A percentile compares a stretch with the other conserved stretches of the same genome.
These are phyloP conservation scores for Beta macrorhiza DNA, from an alignment of 179 eudicot genomes.

Conservation along the genomic window DNA sequence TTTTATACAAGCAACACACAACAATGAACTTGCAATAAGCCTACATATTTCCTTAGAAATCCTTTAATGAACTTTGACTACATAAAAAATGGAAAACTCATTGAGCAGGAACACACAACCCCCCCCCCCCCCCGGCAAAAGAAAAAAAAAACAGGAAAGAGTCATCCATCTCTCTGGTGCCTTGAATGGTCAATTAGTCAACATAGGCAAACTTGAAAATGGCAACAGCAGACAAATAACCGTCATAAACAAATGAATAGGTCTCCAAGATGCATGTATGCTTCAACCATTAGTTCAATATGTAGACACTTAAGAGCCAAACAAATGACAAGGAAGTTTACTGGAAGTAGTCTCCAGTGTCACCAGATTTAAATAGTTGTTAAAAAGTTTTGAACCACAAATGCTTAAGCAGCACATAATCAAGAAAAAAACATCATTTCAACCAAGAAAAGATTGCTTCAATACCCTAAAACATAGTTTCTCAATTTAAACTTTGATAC, in stretches of 20 bases:
- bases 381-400: not conserved
- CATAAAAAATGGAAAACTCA: no score
- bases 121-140: no score
- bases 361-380: not conserved
- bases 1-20: not conserved
- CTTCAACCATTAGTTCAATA: not conserved
- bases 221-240: not conserved
- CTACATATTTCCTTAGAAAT: not conserved
- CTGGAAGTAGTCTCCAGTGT: not conserved
- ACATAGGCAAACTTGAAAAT: not conserved
- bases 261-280: not conserved
- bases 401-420: not conserved
- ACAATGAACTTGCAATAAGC: not conserved
- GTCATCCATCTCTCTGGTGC: no score
- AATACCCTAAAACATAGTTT: not conserved
- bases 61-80: not conserved
- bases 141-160: no score
- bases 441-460: not conserved
- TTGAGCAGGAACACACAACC: no score
- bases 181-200: no score
- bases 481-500: constrained; percentile 30
- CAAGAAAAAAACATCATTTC: not conserved
- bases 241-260: not conserved
- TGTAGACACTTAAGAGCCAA: not conserved
- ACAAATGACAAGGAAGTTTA: not conserved